Evolutionary conservation across 228 moss, liverwort and hornwort genomes (phyloP).

Genomic region (Sphagnum magellanicum): DNA sequence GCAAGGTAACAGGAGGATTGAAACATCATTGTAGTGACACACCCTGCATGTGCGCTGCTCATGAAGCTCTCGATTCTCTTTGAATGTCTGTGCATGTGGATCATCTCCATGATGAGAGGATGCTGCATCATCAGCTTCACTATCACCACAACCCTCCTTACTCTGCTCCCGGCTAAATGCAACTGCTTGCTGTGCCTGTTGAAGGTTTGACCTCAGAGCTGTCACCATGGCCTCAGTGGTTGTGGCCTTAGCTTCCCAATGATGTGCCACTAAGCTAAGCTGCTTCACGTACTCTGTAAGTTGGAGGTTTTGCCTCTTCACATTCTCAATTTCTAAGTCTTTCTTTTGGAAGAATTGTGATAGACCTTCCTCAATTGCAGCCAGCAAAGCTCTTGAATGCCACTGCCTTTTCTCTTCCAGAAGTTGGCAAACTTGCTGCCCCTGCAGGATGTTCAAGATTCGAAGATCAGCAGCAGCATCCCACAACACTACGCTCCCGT

Average conservation of each 20-base stretch:
- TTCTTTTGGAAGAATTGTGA: constrained; percentile 66
- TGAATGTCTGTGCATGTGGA: constrained; percentile 53
- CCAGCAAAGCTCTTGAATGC: constrained; percentile 54
- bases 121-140: constrained; percentile 83
- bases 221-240: constrained; percentile 49
- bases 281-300: constrained; percentile 68
- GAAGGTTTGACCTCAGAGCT: constrained; percentile 54
- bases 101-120: constrained; percentile 82
- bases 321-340: constrained; percentile 63
- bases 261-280: constrained; percentile 57
- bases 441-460: constrained; percentile 19
- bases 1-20: constrained; percentile 80
- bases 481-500: no score
- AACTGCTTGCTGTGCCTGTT: constrained; percentile 65
- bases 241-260: constrained; percentile 61
- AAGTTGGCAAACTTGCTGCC: constrained; percentile 65
- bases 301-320: constrained; percentile 71
- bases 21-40: constrained; percentile 75
- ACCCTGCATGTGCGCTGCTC: constrained; percentile 92
- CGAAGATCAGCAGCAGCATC: no score
- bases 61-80: constrained; percentile 73
- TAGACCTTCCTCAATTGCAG: constrained; percentile 67
- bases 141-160: constrained; percentile 88
- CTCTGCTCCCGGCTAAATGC: constrained; percentile 72
- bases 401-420: constrained; percentile 75